A percentile compares a stretch with the other conserved stretches of the same genome.
phyloP scores from a whole-genome alignment of 1,284 basidiomycete genomes.

The Cerioporus squamosus region DNA sequence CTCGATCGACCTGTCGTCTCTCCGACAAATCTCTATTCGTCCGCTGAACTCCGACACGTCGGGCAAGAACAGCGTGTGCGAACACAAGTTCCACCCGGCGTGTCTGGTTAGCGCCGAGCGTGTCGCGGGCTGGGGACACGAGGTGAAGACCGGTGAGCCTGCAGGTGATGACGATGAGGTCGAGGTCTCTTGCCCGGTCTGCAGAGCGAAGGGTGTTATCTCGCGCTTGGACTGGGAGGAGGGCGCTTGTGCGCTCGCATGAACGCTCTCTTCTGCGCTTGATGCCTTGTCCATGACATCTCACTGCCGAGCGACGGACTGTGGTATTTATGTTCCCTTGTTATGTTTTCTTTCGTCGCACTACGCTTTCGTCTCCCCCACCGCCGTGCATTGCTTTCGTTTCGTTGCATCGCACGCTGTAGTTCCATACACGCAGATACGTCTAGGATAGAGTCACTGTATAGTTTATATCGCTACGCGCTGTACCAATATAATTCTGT shows the following conservation, averaged over 20 bases:
- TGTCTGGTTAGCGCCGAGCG: conserved; percentile 78
- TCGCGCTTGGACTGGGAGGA: conserved; percentile 64
- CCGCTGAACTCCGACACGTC: conserved; percentile 25
- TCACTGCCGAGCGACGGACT: conserved; percentile 2
- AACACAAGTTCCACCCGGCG: conserved; percentile 68
- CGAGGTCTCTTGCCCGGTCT: conserved; percentile 72
- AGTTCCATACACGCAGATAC: not conserved
- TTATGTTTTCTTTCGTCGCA: not conserved
- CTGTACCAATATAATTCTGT: conserved; percentile 14
- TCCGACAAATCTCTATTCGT: conserved; percentile 52
- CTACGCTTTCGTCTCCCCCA: not conserved
- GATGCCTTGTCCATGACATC: not conserved
- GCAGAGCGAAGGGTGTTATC: conserved; percentile 61
- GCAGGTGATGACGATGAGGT: conserved; percentile 43
- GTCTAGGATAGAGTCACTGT: conserved; percentile 2
- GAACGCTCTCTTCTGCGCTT: conserved; percentile 2
- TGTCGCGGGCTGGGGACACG: conserved; percentile 61
- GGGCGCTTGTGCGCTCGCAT: conserved; percentile 41
- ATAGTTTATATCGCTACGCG: not conserved
- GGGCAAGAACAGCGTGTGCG: conserved; percentile 45
- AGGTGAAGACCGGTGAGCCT: conserved; percentile 39
- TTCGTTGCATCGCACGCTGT: conserved; percentile 1
- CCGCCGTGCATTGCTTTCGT: not conserved
- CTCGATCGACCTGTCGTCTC: conserved; percentile 34
- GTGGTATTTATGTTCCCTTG: not conserved